phyloP scores from a whole-genome alignment of 345 rosid species.

The Eucalyptus grandis region DNA sequence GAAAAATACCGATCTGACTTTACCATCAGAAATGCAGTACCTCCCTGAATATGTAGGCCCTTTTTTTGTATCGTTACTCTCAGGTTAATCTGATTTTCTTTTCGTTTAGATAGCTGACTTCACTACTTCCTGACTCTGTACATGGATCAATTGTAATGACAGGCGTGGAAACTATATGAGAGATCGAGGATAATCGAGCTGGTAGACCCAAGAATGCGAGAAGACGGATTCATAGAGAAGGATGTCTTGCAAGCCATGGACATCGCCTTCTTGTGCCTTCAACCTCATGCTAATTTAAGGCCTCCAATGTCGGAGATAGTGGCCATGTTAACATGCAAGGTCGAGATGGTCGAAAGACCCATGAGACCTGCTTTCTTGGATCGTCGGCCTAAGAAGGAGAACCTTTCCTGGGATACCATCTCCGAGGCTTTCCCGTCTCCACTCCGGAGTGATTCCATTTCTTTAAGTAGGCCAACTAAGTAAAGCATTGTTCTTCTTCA shows the following conservation, averaged over 20 bases:
- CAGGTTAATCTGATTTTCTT: background rate
- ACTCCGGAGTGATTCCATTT: constrained; percentile 8
- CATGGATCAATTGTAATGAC: background rate
- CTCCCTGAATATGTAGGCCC: constrained; percentile 58
- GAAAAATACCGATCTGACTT: constrained; percentile 43
- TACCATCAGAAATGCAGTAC: constrained; percentile 57
- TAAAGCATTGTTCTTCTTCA: background rate
- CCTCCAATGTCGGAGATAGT: constrained; percentile 60
- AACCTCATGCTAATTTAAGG: constrained; percentile 30
- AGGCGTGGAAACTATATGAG: constrained; percentile 61
- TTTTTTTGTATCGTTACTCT: background rate
- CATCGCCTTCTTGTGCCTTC: constrained; percentile 50
- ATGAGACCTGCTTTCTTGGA: constrained; percentile 25
- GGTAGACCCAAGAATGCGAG: constrained; percentile 31
- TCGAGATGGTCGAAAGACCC: constrained; percentile 14
- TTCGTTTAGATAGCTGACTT: background rate
- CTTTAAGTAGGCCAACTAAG: background rate
- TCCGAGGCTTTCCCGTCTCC: constrained; percentile 35
- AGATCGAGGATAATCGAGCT: constrained; percentile 17
- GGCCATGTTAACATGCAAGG: constrained; percentile 39
- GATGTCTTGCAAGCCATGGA: constrained; percentile 29
- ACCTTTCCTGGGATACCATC: constrained; percentile 29
- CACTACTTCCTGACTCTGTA: background rate
- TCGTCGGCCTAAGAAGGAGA: constrained; percentile 5
- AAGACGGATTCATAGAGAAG: constrained; percentile 16